Base-by-base conservation (phyloP, 176 grass and related monocot species). In the Triticum turgidum region DNA sequence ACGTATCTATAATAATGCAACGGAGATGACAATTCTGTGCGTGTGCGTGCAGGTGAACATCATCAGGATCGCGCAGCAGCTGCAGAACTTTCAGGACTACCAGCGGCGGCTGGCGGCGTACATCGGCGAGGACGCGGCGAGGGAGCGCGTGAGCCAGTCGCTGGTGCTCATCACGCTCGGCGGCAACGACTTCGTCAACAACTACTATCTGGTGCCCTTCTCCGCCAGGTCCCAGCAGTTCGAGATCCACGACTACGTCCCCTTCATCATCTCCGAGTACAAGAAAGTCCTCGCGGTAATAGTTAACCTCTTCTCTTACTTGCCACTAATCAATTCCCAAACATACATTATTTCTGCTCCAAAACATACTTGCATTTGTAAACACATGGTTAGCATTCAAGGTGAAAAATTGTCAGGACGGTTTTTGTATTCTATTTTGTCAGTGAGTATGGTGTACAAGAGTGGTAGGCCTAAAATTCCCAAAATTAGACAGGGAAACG, bases 101-200 rank as follows among this genome's bases (percentile, higher is more conserved):
- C 93, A 93, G 89, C 77, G 87, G 68, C 69, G 86, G 81, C 87
- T 95, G 89, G 91, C 86, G 9, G 80, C 73, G 14, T 66, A 81
- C 80, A 69, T 89, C 38, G 93, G 93, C 32, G 81, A 80, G 45
- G 91, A 93, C 17, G 15, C 79, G 72, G 80, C 89, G 21, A 73
- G 71, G 77, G 39, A 71, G 71, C 73, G 85, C n/a, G 84, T 95
- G 0, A 80, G 73, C 84, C 34, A 89, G 22, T 89, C 84, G 42
- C 93, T 95, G 8, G 91, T 91, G 74, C 88, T 95, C 81, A 91
- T 95, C 81, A 95, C 93, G 7, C 86, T 95, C 62, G 93, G 93
- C 66, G 93, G 93, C 66, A 95, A 95, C 73, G 93, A 95, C 81
- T 95, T 95, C 84, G 93, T 95, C 18, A 95, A 95, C 93, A 95